Conservation (phyloP, 441 rosid species). For the Pelargonium cotyledonis region DNA sequence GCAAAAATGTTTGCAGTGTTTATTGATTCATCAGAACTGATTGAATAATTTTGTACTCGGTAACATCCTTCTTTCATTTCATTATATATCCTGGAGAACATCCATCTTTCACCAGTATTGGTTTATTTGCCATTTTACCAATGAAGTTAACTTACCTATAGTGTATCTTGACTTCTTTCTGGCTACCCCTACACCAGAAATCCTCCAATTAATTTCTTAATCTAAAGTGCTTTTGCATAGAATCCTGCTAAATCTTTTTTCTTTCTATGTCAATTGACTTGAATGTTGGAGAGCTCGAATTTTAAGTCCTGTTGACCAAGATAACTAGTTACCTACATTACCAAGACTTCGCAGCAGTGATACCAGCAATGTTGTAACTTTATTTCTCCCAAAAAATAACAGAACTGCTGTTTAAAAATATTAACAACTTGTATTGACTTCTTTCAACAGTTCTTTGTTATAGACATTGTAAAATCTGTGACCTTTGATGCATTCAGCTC, state of each 20-base stretch:
- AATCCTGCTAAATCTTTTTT: not conserved
- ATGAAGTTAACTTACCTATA: not conserved
- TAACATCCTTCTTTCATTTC: slow-evolving; percentile 1
- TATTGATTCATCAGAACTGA: not conserved
- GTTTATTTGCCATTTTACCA: not conserved
- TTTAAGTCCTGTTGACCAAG: no score
- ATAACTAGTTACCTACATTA: no score
- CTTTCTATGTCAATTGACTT: not conserved
- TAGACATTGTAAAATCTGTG: no score
- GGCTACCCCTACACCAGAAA: slow-evolving; percentile 5
- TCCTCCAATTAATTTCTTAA: not conserved
- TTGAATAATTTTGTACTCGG: not conserved
- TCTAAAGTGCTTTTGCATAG: not conserved
- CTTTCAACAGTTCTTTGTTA: no score
- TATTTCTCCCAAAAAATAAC: no score
- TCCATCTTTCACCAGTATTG: not conserved
- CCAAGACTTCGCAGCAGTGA: no score
- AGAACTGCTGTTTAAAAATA: no score
- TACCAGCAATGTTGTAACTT: no score
- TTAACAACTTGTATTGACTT: no score
- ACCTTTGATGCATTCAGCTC: no score
- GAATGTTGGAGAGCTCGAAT: not conserved
- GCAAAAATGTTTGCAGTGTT: not conserved
- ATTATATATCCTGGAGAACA: not conserved
- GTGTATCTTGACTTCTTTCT: not conserved